A percentile compares a stretch with the other conserved stretches of the same genome.
phyloP scores from a whole-genome alignment of 2,329 filamentous ascomycete species.

The Nemania abortiva region DNA sequence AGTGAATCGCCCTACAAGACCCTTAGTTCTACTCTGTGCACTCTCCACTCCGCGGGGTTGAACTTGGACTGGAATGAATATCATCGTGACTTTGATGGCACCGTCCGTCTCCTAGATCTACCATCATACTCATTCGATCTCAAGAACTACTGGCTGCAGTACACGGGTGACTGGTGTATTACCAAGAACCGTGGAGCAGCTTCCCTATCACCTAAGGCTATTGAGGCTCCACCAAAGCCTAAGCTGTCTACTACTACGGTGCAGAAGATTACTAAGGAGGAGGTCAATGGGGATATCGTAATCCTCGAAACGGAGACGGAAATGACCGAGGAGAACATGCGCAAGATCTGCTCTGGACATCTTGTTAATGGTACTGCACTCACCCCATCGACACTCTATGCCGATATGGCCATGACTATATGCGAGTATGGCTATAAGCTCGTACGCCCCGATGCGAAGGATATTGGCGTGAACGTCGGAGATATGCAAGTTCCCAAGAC shows the following conservation, averaged over 20 bases:
- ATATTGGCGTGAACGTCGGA: conserved; percentile 72
- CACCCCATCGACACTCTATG: conserved; percentile 70
- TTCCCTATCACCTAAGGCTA: conserved; percentile 55
- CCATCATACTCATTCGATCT: conserved; percentile 76
- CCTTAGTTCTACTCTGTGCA: conserved; percentile 67
- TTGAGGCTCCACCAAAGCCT: conserved; percentile 55
- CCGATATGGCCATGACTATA: conserved; percentile 66
- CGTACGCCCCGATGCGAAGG: conserved; percentile 66
- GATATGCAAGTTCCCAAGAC: conserved; percentile 78
- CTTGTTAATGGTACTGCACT: conserved; percentile 75
- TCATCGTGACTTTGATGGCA: conserved; percentile 70
- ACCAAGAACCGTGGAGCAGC: conserved; percentile 72
- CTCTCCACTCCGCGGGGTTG: conserved; percentile 69
- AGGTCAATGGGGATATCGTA: conserved; percentile 70
- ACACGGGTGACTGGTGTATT: conserved; percentile 69
- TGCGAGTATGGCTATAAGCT: conserved; percentile 76
- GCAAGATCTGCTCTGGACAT: conserved; percentile 72
- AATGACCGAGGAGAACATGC: conserved; percentile 72
- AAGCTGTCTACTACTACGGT: conserved; percentile 75
- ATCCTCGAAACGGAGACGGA: conserved; percentile 74
- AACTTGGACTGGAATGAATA: conserved; percentile 75
- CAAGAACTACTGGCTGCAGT: conserved; percentile 80
- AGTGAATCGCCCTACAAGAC: conserved; percentile 74
- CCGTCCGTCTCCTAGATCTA: conserved; percentile 71
- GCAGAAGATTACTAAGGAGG: conserved; percentile 72